These are phyloP conservation scores for Hemerocallis citrina DNA, from an alignment of 106 monocot genomes.

Conservation along the genomic window DNA sequence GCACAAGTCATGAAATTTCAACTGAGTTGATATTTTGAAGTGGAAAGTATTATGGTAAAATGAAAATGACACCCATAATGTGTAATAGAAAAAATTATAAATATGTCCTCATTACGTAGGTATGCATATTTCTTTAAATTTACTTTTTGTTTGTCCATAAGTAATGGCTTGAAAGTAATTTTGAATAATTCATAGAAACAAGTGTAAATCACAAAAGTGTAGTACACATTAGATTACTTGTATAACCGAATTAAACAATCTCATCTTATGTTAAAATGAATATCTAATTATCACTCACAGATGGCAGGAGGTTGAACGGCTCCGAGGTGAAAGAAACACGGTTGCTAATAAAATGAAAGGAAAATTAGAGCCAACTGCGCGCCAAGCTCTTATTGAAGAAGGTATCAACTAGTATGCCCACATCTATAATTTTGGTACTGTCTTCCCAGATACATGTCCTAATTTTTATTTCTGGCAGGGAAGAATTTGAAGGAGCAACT, in stretches of 20 bases:
- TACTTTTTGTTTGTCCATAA: neutral
- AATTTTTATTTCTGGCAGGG: slow-evolving; percentile 38
- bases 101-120: too few relatives aligned
- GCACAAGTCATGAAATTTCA: too few relatives aligned
- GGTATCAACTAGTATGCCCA: slow-evolving; percentile 23
- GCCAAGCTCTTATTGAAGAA: slow-evolving; percentile 91
- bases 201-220: neutral
- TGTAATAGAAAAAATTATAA: too few relatives aligned
- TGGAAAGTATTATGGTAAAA: too few relatives aligned
- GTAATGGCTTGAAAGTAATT: too few relatives aligned
- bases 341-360: slow-evolving; percentile 97
- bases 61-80: too few relatives aligned
- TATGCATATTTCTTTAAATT: too few relatives aligned
- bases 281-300: slow-evolving; percentile 75
- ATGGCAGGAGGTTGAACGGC: slow-evolving; percentile 97
- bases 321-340: slow-evolving; percentile 83
- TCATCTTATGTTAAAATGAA: slow-evolving; percentile 3
- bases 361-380: slow-evolving; percentile 64
- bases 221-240: neutral
- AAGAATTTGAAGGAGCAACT: slow-evolving; percentile 88
- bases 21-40: too few relatives aligned
- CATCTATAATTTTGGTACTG: neutral
- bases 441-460: neutral
- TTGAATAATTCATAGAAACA: too few relatives aligned
- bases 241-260: neutral